A percentile compares a stretch with the other conserved stretches of the same genome.
Conservation (phyloP, 2,329 filamentous ascomycete species). For the Ophiostoma triangulosporum region DNA sequence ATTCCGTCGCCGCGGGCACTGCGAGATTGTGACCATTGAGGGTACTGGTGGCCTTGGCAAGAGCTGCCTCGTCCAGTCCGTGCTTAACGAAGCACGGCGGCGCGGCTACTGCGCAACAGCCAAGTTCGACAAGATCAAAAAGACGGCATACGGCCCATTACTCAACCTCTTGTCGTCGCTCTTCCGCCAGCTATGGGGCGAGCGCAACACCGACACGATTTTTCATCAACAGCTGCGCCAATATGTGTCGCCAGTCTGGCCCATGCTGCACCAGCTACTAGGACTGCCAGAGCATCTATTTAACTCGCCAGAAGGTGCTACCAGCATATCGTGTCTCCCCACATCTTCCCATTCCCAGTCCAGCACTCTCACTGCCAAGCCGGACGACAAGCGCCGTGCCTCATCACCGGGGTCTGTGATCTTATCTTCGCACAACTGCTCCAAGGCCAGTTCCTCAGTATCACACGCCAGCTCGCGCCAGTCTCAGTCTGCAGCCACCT, state of each 20-base stretch:
- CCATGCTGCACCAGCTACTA: conserved; percentile 46
- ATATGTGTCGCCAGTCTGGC: conserved; percentile 51
- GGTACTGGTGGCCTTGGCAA: conserved; percentile 52
- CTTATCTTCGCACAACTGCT: background rate
- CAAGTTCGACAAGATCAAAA: conserved; percentile 50
- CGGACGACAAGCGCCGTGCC: conserved; percentile 16
- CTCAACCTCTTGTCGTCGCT: conserved; percentile 52
- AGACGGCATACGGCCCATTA: conserved; percentile 48
- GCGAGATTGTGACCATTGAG: conserved; percentile 48
- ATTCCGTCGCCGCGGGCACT: conserved; percentile 47
- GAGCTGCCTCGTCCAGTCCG: conserved; percentile 49
- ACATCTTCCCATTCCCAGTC: conserved; percentile 26
- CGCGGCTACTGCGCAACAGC: conserved; percentile 52
- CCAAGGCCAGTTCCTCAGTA: conserved; percentile 24
- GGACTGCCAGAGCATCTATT: conserved; percentile 58
- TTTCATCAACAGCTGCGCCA: conserved; percentile 50
- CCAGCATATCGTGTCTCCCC: conserved; percentile 21
- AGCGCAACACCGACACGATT: conserved; percentile 49
- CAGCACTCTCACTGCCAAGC: conserved; percentile 18
- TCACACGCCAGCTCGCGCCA: conserved; percentile 28
- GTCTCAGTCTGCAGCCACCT: conserved; percentile 35
- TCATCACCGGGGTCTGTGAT: conserved; percentile 23
- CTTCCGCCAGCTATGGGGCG: conserved; percentile 55
- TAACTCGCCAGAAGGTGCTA: conserved; percentile 7
- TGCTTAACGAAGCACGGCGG: conserved; percentile 45